Evolutionary conservation across 768 basidiomycete species (phyloP), one percentile per base, ranked within the genome.

Genomic region (Amanita polypyramis): DNA sequence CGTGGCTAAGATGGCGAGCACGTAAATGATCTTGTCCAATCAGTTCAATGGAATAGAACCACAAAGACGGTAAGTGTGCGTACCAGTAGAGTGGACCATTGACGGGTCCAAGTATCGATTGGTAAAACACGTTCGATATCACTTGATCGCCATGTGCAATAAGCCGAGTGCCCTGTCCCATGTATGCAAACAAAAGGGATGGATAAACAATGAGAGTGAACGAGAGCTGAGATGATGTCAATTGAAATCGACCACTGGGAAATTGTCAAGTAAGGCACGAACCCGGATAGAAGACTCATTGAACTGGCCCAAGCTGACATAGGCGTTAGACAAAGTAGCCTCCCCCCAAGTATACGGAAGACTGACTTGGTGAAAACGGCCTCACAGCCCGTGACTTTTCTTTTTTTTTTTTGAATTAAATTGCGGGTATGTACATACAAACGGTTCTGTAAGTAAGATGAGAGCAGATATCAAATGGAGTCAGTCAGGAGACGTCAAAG

Each of bases 91-190:
- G 60, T 0, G 66, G 64, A 0, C 80, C 77, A 44, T 73, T 72
- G 3, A 51, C 49, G 0, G 66, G 61, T 0, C 82, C 82, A 0
- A 83, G 83, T 37, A 86, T 84, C 2, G 76, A 70, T 1, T 65
- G 62, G 64, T 82, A 85, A 59, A 86, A 85, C 4, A 83, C 62
- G 52, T 80, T 79, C 0, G 54, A 12, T 3, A 85, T 54, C 11
- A 81, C 72, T 0, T 40, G 53, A 19, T 70, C 69, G 3, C 76
- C 74, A 45, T 78, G 69, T 1, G 53, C 47, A 51, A 84, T 75
- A 37, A 86, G 63, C 2, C 73, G 67, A 10, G 83, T 76, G 9
- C 83, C 83, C 62, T 86, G 83, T 2, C 83, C 84, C 14, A 86
- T 74, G 56, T 86, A 86, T 4, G 79, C 76, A 0, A 85, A 66